Base-by-base conservation (phyloP, 2,329 filamentous ascomycete genomes). In the Rhinocladiella similis region DNA sequence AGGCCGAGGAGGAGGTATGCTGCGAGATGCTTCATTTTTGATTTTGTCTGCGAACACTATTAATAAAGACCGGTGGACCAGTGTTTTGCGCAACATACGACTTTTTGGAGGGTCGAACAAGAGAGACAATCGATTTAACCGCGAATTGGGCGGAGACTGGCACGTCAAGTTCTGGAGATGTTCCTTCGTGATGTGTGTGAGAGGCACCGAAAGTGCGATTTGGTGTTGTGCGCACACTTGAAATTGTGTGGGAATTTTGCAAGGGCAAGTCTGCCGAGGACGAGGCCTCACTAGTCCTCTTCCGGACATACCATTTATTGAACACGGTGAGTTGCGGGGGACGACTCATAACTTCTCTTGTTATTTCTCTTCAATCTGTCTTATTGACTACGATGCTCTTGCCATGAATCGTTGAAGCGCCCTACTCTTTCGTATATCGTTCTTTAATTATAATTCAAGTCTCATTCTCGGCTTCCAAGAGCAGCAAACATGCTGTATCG, bases 41-140 rank as follows among this genome's bases (percentile, higher is more conserved):
- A 49, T 46, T 62, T 64, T 61, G 63, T 61, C 47, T 55, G 50
- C 22, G 38, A 54, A 54, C 48, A 38, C 6, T 51, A 45, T 50
- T 45, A 42, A 20, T 14, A 22, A 5, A 9, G 9, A 13, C 22
- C 48, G 53, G 49, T 41, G n/a, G 1, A 29, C 13, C 12, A 6
- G 12, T 13, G 7, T 19, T 29, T 27, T 39, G 42, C 10, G 48
- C 22, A 46, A 20, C 13, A 47, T 47, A 55, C 51, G 53, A 41
- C 51, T 47, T 49, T 63, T 66, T 62, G 63, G 63, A 66, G 60
- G 67, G 63, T 62, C 67, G 77, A 80, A 80, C 77, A 75, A 67
- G 78, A 80, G 78, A 79, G 75, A 91, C 93, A 97, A 97, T 97
- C 93, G 86, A 88, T 96, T 97, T 96, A 96, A 97, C 93, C 93